Evolutionary conservation across 306 rosid genomes (phyloP).

Genomic region (Dicorynia guianensis): DNA sequence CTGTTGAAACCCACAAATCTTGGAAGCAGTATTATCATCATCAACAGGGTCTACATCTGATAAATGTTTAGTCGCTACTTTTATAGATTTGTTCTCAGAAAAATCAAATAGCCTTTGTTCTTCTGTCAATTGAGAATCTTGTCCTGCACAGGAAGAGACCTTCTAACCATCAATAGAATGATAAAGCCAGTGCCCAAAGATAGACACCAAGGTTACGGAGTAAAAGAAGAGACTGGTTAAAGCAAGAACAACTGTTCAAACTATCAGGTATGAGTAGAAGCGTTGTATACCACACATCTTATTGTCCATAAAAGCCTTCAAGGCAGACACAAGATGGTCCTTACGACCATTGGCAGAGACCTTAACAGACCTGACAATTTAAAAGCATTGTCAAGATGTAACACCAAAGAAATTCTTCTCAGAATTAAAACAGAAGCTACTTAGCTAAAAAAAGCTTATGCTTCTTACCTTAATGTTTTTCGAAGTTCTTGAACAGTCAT

Average conservation of each 20-base stretch:
- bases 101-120: conserved; percentile 44
- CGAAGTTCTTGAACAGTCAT: conserved; percentile 88
- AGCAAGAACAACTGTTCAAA: neutral
- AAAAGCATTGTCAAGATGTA: conserved; percentile 41
- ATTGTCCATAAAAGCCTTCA: conserved; percentile 68
- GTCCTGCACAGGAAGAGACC: conserved; percentile 56
- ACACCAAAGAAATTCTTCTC: conserved; percentile 5
- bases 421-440: conserved; percentile 18
- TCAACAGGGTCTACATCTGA: conserved; percentile 49
- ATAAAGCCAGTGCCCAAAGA: conserved; percentile 20
- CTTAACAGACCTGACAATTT: conserved; percentile 66
- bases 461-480: conserved; percentile 65
- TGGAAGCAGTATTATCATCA: conserved; percentile 44
- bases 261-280: conserved; percentile 22
- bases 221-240: neutral
- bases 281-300: conserved; percentile 58
- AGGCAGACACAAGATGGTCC: conserved; percentile 76
- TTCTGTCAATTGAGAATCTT: conserved; percentile 50
- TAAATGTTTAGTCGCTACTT: conserved; percentile 39
- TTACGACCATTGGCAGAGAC: conserved; percentile 82
- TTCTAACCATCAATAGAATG: conserved; percentile 32
- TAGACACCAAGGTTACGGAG: neutral
- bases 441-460: conserved; percentile 18
- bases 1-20: conserved; percentile 43
- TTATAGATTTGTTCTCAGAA: conserved; percentile 45